Evolutionary conservation across 345 rosid species (phyloP), one percentile per base, ranked within the genome.

Genomic region (Leavenworthia alabamica): DNA sequence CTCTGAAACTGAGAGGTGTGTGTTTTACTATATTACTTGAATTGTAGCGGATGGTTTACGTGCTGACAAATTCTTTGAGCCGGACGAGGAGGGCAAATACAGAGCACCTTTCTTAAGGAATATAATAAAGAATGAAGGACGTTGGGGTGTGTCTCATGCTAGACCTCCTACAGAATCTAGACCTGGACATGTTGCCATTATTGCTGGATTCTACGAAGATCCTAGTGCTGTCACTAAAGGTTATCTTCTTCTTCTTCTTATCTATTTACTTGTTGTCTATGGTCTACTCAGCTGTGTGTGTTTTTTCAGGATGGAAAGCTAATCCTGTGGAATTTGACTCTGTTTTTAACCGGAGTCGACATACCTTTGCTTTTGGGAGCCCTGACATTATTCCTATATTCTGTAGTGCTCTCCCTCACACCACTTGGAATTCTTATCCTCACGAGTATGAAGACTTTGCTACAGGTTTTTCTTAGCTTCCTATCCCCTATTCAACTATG

Each of bases 71-170:
- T 92, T 92, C 71, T 92, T 65, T 64, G 98, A 92, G 86, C 93
- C 93, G 5, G 98, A 89, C 75, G 74, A 32, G 0, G 78, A 81
- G 19, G 90, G 95, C 43, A 72, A 71, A 17, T 81, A 77, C 48
- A 83, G 98, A 80, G 96, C 96, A 39, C 98, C 96, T 5, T 92
- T 92, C 80, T 63, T 86, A 71, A 85, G 96, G 62, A 83, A 77
- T 78, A 60, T 89, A 28, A 86, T 92, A 6, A 81, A 83, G 67
- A 78, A 72, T 43, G 81, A 75, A 55, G 98, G 98, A 19, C 82
- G 93, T 24, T 92, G 98, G 98, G 98, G 95, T 56, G 96, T 92
- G 11, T 92, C 98, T 53, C 98, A 92, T 77, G 98, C 98, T 76
- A 88, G 96, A 13, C 98, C 98, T 53, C 98, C 98, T 1, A 89